Percentiles rank a stretch among this genome's conserved stretches.
phyloP scores from a whole-genome alignment of 169 alveolate genomes.

The Theileria annulata region DNA sequence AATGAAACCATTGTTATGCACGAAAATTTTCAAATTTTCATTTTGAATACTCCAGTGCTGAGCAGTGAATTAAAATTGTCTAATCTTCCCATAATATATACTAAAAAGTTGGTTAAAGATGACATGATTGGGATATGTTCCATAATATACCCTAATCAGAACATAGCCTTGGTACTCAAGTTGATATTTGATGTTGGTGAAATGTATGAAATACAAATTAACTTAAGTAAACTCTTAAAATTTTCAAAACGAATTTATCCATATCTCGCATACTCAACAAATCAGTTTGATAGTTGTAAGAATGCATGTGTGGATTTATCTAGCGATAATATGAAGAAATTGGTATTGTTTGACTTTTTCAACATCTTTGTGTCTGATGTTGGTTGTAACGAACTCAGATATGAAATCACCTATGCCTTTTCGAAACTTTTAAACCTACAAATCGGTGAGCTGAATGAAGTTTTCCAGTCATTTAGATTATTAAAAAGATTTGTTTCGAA shows the following conservation, averaged over 20 bases:
- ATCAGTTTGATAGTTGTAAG: not conserved
- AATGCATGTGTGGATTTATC: not conserved
- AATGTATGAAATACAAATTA: not conserved
- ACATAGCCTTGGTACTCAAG: not conserved
- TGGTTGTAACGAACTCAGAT: not conserved
- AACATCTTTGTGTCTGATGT: not conserved
- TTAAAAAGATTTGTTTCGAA: not conserved
- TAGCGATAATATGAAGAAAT: not conserved
- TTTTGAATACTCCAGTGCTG: not conserved
- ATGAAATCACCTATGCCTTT: not conserved
- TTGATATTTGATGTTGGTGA: not conserved
- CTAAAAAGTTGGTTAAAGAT: not conserved
- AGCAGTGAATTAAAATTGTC: not conserved
- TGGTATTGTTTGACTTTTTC: not conserved
- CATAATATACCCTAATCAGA: not conserved
- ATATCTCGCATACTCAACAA: not conserved
- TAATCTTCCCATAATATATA: not conserved
- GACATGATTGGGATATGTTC: not conserved
- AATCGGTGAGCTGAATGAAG: not conserved
- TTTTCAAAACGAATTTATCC: not conserved
- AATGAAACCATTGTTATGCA: conserved; percentile 68
- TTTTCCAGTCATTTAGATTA: not conserved
- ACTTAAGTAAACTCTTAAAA: conserved; percentile 2
- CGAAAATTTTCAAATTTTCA: conserved; percentile 66
- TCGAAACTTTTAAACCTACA: not conserved